Evolutionary conservation across 1,284 basidiomycete genomes (phyloP), one percentile per base, ranked within the genome.

Genomic region (Tremellales sp.): DNA sequence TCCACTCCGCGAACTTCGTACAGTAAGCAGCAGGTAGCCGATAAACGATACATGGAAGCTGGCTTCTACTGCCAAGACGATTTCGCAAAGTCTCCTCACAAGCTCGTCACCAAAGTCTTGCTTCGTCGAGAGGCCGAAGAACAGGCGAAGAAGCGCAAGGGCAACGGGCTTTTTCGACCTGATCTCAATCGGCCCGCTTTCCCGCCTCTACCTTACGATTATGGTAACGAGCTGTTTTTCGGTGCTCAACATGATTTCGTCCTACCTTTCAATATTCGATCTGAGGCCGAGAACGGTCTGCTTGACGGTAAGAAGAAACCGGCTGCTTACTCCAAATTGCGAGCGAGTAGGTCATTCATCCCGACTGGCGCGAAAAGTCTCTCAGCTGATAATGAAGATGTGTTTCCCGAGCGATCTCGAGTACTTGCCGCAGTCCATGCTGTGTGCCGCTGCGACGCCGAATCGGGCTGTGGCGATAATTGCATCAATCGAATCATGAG

Each of bases 401-500:
- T 65, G 4, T 70, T 67, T 46, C 62, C 64, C 0, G 65, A 70
- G 46, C 50, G 71, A 47, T 47, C 54, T 3, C 52, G 57, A 23
- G 46, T 55, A 3, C 45, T 54, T 12, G 53, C 58, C 2, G 62
- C 58, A 10, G 49, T 44, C 26, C 57, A 56, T 1, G 72, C 68
- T 12, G 52, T 75, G 23, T 78, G 77, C 55, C 51, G 57, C 17
- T 78, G 77, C 48, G 58, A 54, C 24, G 59, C 62, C 7, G 58
- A 57, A n/a, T 58, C 58, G 6, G 65, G 67, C 4, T 78, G 77
- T 49, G 65, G 70, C 7, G 68, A 74, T 5, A 61, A 62, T 23
- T 78, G 77, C 58, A 70, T 77, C 53, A 78, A 78, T 54, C 60
- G 75, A 56, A 58, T 74, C 40, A 76, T 77, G 75, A 70, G 71